These are phyloP conservation scores for Plasmodium falciparum DNA, from an alignment of 169 alveolate species.

Conservation along the genomic window DNA sequence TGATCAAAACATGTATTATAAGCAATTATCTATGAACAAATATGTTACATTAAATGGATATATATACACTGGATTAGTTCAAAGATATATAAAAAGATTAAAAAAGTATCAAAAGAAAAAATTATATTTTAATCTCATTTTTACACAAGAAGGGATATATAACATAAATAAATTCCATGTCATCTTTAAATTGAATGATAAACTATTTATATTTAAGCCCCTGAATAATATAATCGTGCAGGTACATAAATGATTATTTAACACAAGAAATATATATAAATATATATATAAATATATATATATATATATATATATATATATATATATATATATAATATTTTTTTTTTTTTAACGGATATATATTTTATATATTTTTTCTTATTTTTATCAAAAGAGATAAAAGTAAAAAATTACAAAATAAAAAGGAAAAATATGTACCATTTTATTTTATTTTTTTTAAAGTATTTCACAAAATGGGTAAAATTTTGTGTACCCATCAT, in stretches of 20 bases:
- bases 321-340: neutral
- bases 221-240: constrained; percentile 46
- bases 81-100: constrained; percentile 45
- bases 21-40: constrained; percentile 7
- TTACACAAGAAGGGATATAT: constrained; percentile 55
- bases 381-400: neutral
- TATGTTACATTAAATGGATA: constrained; percentile 40
- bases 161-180: constrained; percentile 63
- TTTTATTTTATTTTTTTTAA: too few relatives aligned
- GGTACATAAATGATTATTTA: constrained; percentile 11
- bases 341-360: neutral
- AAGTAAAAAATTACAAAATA: too few relatives aligned
- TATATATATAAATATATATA: constrained; percentile 23
- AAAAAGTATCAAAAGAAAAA: constrained; percentile 46
- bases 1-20: neutral
- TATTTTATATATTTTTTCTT: neutral
- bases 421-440: too few relatives aligned
- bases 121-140: constrained; percentile 48
- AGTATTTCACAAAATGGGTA: too few relatives aligned
- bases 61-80: constrained; percentile 38
- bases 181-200: constrained; percentile 15
- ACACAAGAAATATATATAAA: neutral
- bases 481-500: too few relatives aligned
- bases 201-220: constrained; percentile 48
- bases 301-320: neutral